A percentile compares a stretch with the other conserved stretches of the same genome.
phyloP scores from a whole-genome alignment of 2,329 filamentous ascomycete genomes.

The Incumbomyces delicatus region DNA sequence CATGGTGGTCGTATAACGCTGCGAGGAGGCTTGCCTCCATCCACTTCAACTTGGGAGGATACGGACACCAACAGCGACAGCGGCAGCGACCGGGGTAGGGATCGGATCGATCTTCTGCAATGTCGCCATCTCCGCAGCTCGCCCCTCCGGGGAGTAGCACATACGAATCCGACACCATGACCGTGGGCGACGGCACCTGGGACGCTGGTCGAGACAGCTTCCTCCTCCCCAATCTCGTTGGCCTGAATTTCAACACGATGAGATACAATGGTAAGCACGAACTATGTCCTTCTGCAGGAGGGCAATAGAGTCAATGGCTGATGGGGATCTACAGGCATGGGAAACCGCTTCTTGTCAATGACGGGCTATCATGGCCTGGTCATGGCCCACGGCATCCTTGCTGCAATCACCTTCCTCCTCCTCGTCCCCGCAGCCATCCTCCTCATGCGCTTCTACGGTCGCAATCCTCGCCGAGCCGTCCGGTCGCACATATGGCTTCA shows the following conservation, averaged over 20 bases:
- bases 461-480: slow-evolving; percentile 45
- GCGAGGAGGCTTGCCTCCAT: slow-evolving; percentile 18
- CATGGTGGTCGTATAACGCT: slow-evolving; percentile 12
- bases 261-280: slow-evolving; percentile 50
- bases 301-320: slow-evolving; percentile 8
- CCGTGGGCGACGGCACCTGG: slow-evolving; percentile 60
- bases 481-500: slow-evolving; percentile 56
- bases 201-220: slow-evolving; percentile 53
- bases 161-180: slow-evolving; percentile 52
- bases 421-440: slow-evolving; percentile 52
- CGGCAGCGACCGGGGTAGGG: too few relatives aligned
- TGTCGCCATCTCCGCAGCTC: slow-evolving; percentile 34
- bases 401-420: slow-evolving; percentile 50
- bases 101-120: too few relatives aligned
- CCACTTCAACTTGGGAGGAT: background rate
- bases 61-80: too few relatives aligned
- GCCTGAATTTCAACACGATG: slow-evolving; percentile 57
- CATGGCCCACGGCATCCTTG: slow-evolving; percentile 50
- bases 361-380: slow-evolving; percentile 50
- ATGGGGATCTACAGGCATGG: slow-evolving; percentile 46
- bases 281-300: slow-evolving; percentile 2
- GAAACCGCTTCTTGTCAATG: slow-evolving; percentile 53
- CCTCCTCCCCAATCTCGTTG: slow-evolving; percentile 54
- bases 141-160: slow-evolving; percentile 51
- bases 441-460: slow-evolving; percentile 51